A percentile compares a stretch with the other conserved stretches of the same genome.
Evolutionary conservation across 2,329 filamentous ascomycete species (phyloP).

Genomic region (Fusarium verrucosum): DNA sequence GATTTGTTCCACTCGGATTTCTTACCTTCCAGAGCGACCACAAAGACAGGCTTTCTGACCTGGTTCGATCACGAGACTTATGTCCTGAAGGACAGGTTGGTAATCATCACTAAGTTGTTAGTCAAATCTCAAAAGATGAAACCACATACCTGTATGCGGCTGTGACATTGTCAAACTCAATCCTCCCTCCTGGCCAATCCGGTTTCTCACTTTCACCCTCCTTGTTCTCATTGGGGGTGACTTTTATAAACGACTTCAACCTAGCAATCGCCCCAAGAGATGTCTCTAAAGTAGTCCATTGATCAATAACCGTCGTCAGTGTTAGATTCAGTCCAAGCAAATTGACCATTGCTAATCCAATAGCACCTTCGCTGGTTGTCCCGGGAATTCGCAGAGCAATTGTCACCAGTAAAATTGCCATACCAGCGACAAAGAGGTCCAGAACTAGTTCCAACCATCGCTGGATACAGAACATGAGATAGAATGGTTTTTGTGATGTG

Average conservation of each 20-base stretch:
- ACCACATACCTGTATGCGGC: constrained; percentile 42
- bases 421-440: constrained; percentile 57
- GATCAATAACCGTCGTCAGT: constrained; percentile 45
- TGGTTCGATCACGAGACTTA: constrained; percentile 39
- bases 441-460: constrained; percentile 60
- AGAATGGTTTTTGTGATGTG: constrained; percentile 59
- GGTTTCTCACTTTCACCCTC: constrained; percentile 2
- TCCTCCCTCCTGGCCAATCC: constrained; percentile 45
- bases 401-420: constrained; percentile 57
- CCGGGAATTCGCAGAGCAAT: constrained; percentile 51
- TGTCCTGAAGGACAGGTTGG: constrained; percentile 13
- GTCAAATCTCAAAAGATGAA: fast-evolving
- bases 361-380: constrained; percentile 42
- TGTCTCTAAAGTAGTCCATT: constrained; percentile 52
- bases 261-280: constrained; percentile 49
- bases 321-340: constrained; percentile 45
- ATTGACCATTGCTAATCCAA: constrained; percentile 47
- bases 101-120: constrained; percentile 28
- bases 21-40: constrained; percentile 56
- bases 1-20: fast-evolving
- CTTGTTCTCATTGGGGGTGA: constrained; percentile 44
- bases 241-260: constrained; percentile 46
- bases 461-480: constrained; percentile 60
- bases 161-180: constrained; percentile 43
- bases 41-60: constrained; percentile 61